Base-by-base conservation (phyloP, 2,329 filamentous ascomycete genomes). In the Fonsecaea pugnacius region DNA sequence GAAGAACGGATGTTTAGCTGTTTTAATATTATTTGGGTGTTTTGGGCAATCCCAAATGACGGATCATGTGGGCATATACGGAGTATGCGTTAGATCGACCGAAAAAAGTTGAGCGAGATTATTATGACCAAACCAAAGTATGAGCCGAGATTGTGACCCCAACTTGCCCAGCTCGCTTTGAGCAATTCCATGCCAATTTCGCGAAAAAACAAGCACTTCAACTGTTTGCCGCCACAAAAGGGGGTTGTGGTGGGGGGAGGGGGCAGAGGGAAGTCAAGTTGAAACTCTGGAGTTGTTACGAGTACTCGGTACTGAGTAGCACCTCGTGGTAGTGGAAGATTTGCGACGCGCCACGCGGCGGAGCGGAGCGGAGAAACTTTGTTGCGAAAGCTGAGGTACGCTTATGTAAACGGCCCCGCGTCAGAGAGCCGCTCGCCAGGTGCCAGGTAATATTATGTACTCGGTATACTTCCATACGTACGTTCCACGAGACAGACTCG, bases 101-200 rank as follows among this genome's bases (percentile, higher is more conserved):
- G 43, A 48, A 27, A 48, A 27, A 48, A 24, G 43, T 24, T 48
- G 43, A 48, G 43, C 43, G 43, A 48, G 12, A 48, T 48, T n/a
- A n/a, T n/a, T 18, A 9, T 43, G 16, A 43, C n/a, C n/a, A n/a
- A n/a, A n/a, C n/a, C n/a, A n/a, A n/a, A n/a, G n/a, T 18, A 9
- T 43, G 16, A 43, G 38, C 38, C 38, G 38, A 43, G 8, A 43
- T 48, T 24, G 24, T 48, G 43, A 48, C 8, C 40, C 18, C 4
- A 6, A n/a, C n/a, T n/a, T n/a, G n/a, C n/a, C n/a, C n/a, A 14
- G 18, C 21, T 48, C 43, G 43, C 43, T 14, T 24, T 48, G 43
- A 24, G 43, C 43, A 27, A 27, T 48, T 21, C 18, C n/a, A 9
- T n/a, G 18, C 18, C 40, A 46, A 46, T 46, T 46, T 46, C 40